Evolutionary conservation across 2,329 filamentous ascomycete genomes (phyloP).

Genomic region (Colletotrichum trifolii): DNA sequence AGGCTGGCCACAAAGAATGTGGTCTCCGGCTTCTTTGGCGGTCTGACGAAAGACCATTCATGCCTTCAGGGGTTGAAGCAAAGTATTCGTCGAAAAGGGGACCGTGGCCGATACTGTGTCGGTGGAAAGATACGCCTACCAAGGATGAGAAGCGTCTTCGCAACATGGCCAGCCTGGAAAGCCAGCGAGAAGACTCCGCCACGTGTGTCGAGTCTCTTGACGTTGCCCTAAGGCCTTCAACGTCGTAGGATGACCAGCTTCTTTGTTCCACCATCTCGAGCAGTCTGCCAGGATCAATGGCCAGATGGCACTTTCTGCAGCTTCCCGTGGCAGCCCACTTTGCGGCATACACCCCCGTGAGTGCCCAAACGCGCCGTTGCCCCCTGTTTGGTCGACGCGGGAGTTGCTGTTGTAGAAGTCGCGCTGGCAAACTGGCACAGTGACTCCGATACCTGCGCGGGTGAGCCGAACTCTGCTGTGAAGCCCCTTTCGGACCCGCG

Average conservation of each 20-base stretch:
- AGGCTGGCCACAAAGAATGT: slow-evolving; percentile 43
- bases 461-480: slow-evolving; percentile 54
- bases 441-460: slow-evolving; percentile 38
- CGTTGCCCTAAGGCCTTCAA: slow-evolving; percentile 26
- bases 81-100: background rate
- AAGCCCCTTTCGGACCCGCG: slow-evolving; percentile 49
- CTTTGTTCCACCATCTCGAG: slow-evolving; percentile 56
- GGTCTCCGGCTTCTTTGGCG: slow-evolving; percentile 31
- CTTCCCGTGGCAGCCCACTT: slow-evolving; percentile 49
- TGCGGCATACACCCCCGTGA: slow-evolving; percentile 27
- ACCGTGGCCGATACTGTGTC: background rate
- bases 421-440: slow-evolving; percentile 54
- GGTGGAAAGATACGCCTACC: no score
- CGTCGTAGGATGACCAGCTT: slow-evolving; percentile 45
- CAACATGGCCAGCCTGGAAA: no score
- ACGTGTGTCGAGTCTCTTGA: slow-evolving; percentile 66
- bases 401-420: slow-evolving; percentile 48
- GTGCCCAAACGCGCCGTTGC: slow-evolving; percentile 33
- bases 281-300: slow-evolving; percentile 28
- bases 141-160: no score
- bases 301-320: slow-evolving; percentile 59
- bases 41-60: slow-evolving; percentile 34
- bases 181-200: slow-evolving; percentile 46
- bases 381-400: slow-evolving; percentile 53
- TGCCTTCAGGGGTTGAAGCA: slow-evolving; percentile 11